Evolutionary conservation across 1,284 basidiomycete genomes (phyloP), one percentile per base, ranked within the genome.

Genomic region (Gomphus bonarii): DNA sequence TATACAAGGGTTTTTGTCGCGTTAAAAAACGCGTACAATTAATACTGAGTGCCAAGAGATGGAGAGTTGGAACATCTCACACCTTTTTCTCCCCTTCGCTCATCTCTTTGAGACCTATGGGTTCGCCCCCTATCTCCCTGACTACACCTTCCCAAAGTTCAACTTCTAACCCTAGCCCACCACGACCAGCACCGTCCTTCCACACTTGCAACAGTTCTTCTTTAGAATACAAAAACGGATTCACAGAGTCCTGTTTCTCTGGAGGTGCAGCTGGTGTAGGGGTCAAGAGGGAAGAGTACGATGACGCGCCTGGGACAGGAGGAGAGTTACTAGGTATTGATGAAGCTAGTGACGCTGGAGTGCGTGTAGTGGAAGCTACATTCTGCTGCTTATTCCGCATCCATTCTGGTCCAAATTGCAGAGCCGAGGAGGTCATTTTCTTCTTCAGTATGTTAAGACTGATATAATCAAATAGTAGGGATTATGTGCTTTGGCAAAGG

Each of bases 351-450:
- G 63, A 51, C 38, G 67, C 59, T 28, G 73, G 71, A 55, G 78
- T 80, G 54, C 81, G 81, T 22, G 83, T 79, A 14, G 82, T 80
- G 49, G 80, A 82, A 54, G 73, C 76, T 51, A 65, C 66, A 54
- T 76, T 69, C 60, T 84, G 81, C 61, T 76, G 77, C 72, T 88
- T 89, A 61, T 82, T 79, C 64, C 88, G 82, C 88, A 91, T 90
- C 88, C 89, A 91, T 73, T 91, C 88, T 52, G 88, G 88, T 65
- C 85, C 87, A 74, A 90, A 89, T 69, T 90, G 88, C 80, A 89
- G 84, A 20, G 85, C 85, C 51, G 78, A 76, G 54, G 83, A 75
- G 59, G 83, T 78, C 84, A 88, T 88, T 16, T 38, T 59, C 18
- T 36, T 33, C 33, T 46, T 44, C 33, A 25, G 51, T 51, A 51